A percentile compares a stretch with the other conserved stretches of the same genome.
These are phyloP conservation scores for Fraxinus pennsylvanica DNA, from an alignment of 257 asterid genomes.

Conservation along the genomic window DNA sequence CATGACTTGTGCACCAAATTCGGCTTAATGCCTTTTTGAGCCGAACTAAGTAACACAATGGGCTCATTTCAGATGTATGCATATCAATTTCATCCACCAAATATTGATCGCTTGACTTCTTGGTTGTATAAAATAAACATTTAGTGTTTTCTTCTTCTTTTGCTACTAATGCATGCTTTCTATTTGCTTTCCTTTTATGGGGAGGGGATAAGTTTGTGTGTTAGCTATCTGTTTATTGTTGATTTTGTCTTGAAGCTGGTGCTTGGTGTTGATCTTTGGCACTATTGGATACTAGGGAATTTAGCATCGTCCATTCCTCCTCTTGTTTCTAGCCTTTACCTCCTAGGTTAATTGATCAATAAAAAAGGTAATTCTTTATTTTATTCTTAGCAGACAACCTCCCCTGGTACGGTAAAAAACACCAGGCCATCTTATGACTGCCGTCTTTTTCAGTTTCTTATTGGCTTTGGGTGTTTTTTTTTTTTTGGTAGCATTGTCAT, in stretches of 20 bases:
- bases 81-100: background rate
- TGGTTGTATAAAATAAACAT: background rate
- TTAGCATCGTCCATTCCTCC: background rate
- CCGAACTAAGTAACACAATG: conserved; percentile 18
- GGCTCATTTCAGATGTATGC: background rate
- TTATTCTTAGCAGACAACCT: background rate
- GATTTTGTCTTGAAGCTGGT: background rate
- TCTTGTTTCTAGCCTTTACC: background rate
- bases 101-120: background rate
- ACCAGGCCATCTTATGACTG: background rate
- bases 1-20: background rate
- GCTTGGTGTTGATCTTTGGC: background rate
- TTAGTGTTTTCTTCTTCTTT: background rate
- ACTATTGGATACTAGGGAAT: background rate
- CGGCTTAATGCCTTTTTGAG: background rate
- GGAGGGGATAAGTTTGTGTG: background rate
- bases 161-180: background rate
- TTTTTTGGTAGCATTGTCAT: background rate
- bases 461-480: background rate
- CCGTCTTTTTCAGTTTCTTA: background rate
- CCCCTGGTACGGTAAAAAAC: background rate
- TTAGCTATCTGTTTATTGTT: background rate
- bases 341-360: background rate
- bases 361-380: background rate
- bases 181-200: background rate